A percentile compares a stretch with the other conserved stretches of the same genome.
Evolutionary conservation across 192 early-diverging fungal species (phyloP).

Genomic region (Gaertneriomyces semiglobifer): DNA sequence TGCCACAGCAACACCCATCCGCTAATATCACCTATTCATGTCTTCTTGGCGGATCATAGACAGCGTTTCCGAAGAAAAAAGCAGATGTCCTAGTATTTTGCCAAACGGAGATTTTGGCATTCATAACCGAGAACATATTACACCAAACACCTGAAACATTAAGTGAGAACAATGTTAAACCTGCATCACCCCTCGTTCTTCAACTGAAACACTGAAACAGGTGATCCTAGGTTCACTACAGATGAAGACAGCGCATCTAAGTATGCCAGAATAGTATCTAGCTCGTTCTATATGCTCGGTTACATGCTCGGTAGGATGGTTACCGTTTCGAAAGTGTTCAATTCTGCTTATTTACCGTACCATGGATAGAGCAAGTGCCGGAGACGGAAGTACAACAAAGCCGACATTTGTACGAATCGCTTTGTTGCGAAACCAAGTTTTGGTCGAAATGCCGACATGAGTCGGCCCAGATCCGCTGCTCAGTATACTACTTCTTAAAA

Average conservation of each 20-base stretch:
- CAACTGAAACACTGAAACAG: conserved; percentile 27
- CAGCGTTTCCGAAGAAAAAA: conserved; percentile 79
- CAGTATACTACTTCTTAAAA: conserved; percentile 59
- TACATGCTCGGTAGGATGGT: conserved; percentile 42
- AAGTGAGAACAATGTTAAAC: conserved; percentile 44
- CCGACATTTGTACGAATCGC: conserved; percentile 7
- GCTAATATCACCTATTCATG: conserved; percentile 6
- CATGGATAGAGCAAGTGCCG: conserved; percentile 8
- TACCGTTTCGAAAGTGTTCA: too few species aligned
- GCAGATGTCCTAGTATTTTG: conserved; percentile 76
- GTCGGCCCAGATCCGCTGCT: conserved; percentile 53
- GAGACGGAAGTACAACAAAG: background rate
- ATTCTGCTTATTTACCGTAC: background rate
- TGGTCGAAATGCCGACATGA: conserved; percentile 52
- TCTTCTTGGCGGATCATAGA: conserved; percentile 35
- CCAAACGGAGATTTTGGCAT: conserved; percentile 67
- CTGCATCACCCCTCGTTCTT: background rate
- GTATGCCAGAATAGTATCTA: conserved; percentile 64
- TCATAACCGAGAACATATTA: conserved; percentile 64
- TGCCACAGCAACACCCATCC: background rate
- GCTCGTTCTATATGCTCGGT: conserved; percentile 55
- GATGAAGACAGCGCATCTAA: conserved; percentile 72
- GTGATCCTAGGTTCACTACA: conserved; percentile 69
- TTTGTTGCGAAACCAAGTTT: conserved; percentile 49
- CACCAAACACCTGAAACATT: conserved; percentile 77